Percentiles rank a stretch among this genome's conserved stretches.
phyloP scores from a whole-genome alignment of 306 rosid species.

The Luffa acutangula region DNA sequence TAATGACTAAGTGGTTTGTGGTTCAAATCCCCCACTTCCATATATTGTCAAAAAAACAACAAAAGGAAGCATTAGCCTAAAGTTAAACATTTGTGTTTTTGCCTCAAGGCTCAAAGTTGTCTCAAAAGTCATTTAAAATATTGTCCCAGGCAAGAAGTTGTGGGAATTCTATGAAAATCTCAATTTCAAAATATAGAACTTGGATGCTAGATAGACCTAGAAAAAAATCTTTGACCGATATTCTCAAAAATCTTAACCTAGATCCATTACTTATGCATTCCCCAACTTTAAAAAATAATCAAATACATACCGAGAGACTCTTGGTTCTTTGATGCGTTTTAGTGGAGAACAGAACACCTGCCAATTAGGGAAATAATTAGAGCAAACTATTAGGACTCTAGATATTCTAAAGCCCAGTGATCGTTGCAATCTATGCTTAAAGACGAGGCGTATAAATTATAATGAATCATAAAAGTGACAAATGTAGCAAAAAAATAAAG shows the following conservation, averaged over 20 bases:
- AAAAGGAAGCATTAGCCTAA: background rate
- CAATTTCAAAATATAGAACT: background rate
- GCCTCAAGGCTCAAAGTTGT: background rate
- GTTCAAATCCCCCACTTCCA: too few relatives aligned
- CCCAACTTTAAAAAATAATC: slow-evolving; percentile 8
- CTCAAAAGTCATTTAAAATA: background rate
- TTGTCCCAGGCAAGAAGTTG: background rate
- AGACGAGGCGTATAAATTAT: background rate
- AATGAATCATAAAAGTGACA: background rate
- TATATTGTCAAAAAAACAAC: too few relatives aligned
- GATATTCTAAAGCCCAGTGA: background rate
- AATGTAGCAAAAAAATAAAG: background rate
- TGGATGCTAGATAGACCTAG: background rate
- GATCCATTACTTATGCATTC: background rate
- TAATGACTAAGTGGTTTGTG: too few relatives aligned
- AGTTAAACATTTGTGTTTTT: background rate
- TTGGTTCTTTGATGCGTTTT: slow-evolving; percentile 90
- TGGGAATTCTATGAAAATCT: background rate
- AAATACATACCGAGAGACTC: slow-evolving; percentile 71
- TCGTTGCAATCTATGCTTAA: background rate
- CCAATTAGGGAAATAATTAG: slow-evolving; percentile 18
- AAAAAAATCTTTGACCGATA: background rate
- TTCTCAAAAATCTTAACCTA: background rate
- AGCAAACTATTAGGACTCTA: background rate
- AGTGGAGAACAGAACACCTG: slow-evolving; percentile 89